Conservation (phyloP, 1,139 yeast genomes). For the Sugiyamaella grinbergsii region DNA sequence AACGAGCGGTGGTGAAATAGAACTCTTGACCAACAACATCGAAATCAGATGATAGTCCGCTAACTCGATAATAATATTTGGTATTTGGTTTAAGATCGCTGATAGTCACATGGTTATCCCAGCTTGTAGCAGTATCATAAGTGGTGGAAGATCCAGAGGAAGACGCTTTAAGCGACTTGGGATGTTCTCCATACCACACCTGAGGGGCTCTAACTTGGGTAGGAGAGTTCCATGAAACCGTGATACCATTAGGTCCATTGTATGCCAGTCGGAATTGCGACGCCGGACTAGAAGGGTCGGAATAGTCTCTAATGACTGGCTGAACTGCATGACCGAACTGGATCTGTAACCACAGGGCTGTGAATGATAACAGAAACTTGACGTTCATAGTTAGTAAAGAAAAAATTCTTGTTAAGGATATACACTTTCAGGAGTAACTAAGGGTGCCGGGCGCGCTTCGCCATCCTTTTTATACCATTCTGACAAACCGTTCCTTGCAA, state of each 20-base stretch:
- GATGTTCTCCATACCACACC: conserved; percentile 36
- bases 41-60: conserved; percentile 19
- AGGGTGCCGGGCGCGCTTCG: too few species aligned
- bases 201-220: conserved; percentile 28
- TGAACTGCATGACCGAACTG: conserved; percentile 9
- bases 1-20: conserved; percentile 27
- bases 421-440: too few species aligned
- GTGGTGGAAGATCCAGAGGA: conserved; percentile 35
- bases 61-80: conserved; percentile 37
- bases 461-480: too few species aligned
- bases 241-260: conserved; percentile 35
- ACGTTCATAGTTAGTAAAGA: conserved; percentile 8
- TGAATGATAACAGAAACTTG: not conserved
- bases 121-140: conserved; percentile 35
- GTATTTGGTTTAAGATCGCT: conserved; percentile 35
- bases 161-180: conserved; percentile 27
- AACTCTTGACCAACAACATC: conserved; percentile 15
- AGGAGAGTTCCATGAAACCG: conserved; percentile 39
- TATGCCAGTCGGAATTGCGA: conserved; percentile 36
- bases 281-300: conserved; percentile 21
- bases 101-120: conserved; percentile 39
- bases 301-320: conserved; percentile 24
- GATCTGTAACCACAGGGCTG: conserved; percentile 7
- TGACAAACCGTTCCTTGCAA: too few species aligned
- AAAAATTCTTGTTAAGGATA: too few species aligned